Conservation (phyloP, 2,329 filamentous ascomycete species). For the Scytalidium lignicola region DNA sequence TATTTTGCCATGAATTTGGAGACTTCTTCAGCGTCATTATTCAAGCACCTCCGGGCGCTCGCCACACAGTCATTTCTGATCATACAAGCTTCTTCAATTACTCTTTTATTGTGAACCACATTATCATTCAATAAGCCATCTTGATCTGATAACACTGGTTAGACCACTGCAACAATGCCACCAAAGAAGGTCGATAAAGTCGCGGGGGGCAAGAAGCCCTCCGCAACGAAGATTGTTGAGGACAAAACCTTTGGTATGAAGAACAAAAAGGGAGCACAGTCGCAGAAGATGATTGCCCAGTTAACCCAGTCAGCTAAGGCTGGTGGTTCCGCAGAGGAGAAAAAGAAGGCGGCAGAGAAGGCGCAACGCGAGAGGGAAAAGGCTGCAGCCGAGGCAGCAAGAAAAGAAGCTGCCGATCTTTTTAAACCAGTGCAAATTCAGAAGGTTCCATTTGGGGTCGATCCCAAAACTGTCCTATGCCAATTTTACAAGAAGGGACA, state of each 20-base stretch:
- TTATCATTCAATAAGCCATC: neutral
- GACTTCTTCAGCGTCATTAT: conserved; percentile 7
- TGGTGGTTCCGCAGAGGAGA: conserved; percentile 80
- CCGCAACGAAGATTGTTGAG: conserved; percentile 55
- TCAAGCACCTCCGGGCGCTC: conserved; percentile 6
- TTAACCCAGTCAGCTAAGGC: conserved; percentile 68
- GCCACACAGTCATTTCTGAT: conserved; percentile 25
- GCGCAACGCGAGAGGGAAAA: conserved; percentile 77
- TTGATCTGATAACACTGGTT: neutral
- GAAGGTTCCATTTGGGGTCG: conserved; percentile 95
- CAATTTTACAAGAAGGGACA: conserved; percentile 96
- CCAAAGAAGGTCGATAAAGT: conserved; percentile 51
- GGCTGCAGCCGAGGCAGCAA: conserved; percentile 79
- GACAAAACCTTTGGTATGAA: conserved; percentile 99
- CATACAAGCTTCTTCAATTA: neutral
- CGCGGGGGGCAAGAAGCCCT: conserved; percentile 48
- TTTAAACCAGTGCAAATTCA: conserved; percentile 92
- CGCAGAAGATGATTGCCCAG: conserved; percentile 86
- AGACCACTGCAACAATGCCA: conserved; percentile 54
- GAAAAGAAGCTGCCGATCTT: conserved; percentile 72
- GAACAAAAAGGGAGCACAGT: conserved; percentile 93
- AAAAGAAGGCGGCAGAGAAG: conserved; percentile 68
- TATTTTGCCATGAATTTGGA: conserved; percentile 10
- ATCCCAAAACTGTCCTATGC: conserved; percentile 95
- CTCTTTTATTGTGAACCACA: neutral